Conservation (phyloP, 805 yeast genomes). For the Candida ortonii region DNA sequence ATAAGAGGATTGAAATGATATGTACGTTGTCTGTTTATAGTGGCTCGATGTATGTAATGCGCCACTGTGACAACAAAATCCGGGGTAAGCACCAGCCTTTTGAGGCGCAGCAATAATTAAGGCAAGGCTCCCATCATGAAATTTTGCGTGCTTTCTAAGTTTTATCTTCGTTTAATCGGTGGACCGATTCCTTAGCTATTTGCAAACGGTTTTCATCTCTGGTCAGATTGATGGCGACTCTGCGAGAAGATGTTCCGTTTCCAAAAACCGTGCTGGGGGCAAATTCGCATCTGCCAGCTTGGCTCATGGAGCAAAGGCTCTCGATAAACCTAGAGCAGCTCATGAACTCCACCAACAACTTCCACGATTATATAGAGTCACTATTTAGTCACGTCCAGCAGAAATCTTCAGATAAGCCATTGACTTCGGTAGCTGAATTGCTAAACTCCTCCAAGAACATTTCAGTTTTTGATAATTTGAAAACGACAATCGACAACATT, state of each 20-base stretch:
- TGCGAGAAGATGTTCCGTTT: constrained; percentile 13
- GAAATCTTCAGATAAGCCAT: background rate
- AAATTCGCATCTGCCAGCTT: constrained; percentile 9
- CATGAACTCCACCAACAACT: constrained; percentile 25
- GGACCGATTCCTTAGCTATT: too few relatives aligned
- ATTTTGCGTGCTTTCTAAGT: too few relatives aligned
- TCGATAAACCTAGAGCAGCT: constrained; percentile 15
- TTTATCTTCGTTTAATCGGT: too few relatives aligned
- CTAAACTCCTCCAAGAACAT: constrained; percentile 12
- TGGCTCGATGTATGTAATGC: too few relatives aligned
- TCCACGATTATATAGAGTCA: constrained; percentile 26
- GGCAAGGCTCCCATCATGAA: too few relatives aligned
- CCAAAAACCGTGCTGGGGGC: constrained; percentile 9
- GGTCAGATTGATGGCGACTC: constrained; percentile 4
- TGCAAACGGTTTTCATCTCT: too few relatives aligned
- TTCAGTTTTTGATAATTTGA: constrained; percentile 4
- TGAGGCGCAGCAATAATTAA: too few relatives aligned
- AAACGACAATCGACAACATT: too few relatives aligned
- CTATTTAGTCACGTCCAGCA: constrained; percentile 13
- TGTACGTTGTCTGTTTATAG: too few relatives aligned
- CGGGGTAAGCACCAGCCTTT: too few relatives aligned
- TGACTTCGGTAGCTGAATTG: constrained; percentile 6
- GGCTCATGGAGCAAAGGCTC: constrained; percentile 15
- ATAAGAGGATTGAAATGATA: too few relatives aligned
- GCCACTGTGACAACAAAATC: too few relatives aligned